Percentiles rank a stretch among this genome's conserved stretches.
Conservation (phyloP, 306 rosid species). For the Cucurbita pepo region DNA sequence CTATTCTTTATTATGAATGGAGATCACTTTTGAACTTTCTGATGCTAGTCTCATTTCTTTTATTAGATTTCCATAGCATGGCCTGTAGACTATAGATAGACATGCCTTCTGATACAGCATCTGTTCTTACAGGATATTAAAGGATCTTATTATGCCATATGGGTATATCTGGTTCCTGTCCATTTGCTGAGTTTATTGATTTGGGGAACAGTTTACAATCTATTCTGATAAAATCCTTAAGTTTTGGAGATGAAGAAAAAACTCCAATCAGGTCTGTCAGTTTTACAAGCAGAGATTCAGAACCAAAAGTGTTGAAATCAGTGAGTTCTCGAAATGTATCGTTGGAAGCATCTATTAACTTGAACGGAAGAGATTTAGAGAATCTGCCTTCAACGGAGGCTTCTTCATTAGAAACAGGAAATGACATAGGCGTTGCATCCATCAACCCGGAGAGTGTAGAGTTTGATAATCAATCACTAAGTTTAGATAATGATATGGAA, state of each 20-base stretch:
- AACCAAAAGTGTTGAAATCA: slow-evolving; percentile 46
- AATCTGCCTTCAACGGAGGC: slow-evolving; percentile 18
- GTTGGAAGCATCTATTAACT: slow-evolving; percentile 63
- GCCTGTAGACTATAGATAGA: neutral
- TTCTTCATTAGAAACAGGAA: slow-evolving; percentile 20
- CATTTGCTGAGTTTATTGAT: slow-evolving; percentile 43
- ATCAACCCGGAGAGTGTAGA: slow-evolving; percentile 26
- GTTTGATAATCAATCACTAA: slow-evolving; percentile 17
- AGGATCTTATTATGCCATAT: slow-evolving; percentile 21
- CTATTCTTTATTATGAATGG: neutral
- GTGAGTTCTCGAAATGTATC: slow-evolving; percentile 56
- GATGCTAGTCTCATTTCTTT: neutral
- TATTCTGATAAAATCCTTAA: slow-evolving; percentile 46
- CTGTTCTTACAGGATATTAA: slow-evolving; percentile 22
- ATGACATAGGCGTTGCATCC: slow-evolving; percentile 2
- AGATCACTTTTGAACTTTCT: neutral
- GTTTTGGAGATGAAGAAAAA: slow-evolving; percentile 42
- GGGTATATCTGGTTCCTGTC: slow-evolving; percentile 74
- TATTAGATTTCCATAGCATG: neutral
- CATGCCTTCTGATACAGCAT: neutral
- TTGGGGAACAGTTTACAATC: slow-evolving; percentile 49
- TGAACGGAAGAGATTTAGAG: slow-evolving; percentile 38
- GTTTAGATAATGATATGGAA: slow-evolving; percentile 21
- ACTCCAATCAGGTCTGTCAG: slow-evolving; percentile 56
- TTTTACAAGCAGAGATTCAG: slow-evolving; percentile 48